These are phyloP conservation scores for Wakefieldia striispora DNA, from an alignment of 768 basidiomycete genomes.

Conservation along the genomic window DNA sequence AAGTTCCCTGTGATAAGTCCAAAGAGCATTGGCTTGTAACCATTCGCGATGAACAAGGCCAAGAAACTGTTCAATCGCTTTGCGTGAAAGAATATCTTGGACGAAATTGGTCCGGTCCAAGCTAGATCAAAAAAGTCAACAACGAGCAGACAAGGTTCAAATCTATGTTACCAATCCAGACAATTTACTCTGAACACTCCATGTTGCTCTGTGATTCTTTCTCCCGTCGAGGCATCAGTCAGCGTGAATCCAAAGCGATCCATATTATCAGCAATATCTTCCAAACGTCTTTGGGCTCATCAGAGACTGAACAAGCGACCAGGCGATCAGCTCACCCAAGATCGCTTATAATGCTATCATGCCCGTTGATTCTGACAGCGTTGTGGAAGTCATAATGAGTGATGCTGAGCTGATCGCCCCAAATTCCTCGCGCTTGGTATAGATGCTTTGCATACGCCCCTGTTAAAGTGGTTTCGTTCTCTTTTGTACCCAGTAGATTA, in stretches of 20 bases:
- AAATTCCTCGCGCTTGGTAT: conserved; percentile 55
- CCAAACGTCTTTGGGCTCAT: conserved; percentile 49
- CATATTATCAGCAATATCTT: conserved; percentile 56
- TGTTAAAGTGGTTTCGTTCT: conserved; percentile 86
- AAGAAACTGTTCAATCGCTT: conserved; percentile 80
- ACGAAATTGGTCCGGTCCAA: conserved; percentile 97
- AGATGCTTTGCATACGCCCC: conserved; percentile 82
- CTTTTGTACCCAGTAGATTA: conserved; percentile 88
- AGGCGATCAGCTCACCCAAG: conserved; percentile 46
- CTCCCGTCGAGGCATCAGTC: conserved; percentile 62
- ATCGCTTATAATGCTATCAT: conserved; percentile 80
- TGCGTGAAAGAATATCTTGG: conserved; percentile 88
- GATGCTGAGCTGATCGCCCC: conserved; percentile 69
- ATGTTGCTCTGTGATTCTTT: conserved; percentile 82
- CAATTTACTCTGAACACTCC: conserved; percentile 96
- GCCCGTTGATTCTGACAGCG: conserved; percentile 74
- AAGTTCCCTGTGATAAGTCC: conserved; percentile 86
- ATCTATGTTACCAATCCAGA: conserved; percentile 73
- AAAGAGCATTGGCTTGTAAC: conserved; percentile 64
- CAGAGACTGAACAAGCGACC: conserved; percentile 1
- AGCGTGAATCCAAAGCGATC: conserved; percentile 87
- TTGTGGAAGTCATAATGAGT: conserved; percentile 96
- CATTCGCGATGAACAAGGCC: conserved; percentile 75
- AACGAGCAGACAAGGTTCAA: neutral
- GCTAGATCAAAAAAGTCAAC: conserved; percentile 40